Base-by-base conservation (phyloP, 441 rosid species). In the Mallotus japonicus region DNA sequence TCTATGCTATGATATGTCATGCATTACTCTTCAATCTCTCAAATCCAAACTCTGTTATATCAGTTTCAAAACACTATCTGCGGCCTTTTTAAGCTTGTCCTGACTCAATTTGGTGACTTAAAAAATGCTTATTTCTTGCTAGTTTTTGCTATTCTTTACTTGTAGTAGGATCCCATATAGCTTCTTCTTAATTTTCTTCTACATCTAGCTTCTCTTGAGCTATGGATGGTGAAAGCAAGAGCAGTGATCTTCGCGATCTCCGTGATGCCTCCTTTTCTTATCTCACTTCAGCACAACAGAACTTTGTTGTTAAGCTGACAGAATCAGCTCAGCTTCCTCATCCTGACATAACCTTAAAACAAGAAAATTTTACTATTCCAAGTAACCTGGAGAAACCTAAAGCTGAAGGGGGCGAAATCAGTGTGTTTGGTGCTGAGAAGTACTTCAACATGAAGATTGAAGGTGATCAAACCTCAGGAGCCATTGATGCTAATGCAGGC, bases 371-470 rank as follows among this genome's bases (percentile, higher is more conserved):
- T 46, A 51, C 3, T 50, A 15, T 68, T 67, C 72, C 80, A 22
- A 70, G 62, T 63, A 74, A 67, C 78, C 70, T 77, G 16, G 85
- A 76, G 53, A 84, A 82, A 68, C 46, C 77, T 55, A 82, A 71
- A 67, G 64, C 77, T 47, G 73, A 54, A 71, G 89, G 80, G 56
- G 83, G 82, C 8, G 97, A 89, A 76, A 83, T 87, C 24, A 83
- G 92, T 16, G 86, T 94, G 44, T 92, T 92, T 69, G 83, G 83
- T 0, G 95, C 99, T 58, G 93, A 89, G 74, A 88, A 79, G 74
- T 92, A 92, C 81, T 88, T 88, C 84, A 86, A 87, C 76, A 81
- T 80, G 89, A 86, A 80, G 68, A 74, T 83, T 46, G 92, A 82
- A 54, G 82, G 78, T 37, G 77, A 37, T 54, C 58, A 54, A 3